Percentiles rank a stretch among this genome's conserved stretches.
These are phyloP conservation scores for Paramecium octaurelia DNA, from an alignment of 73 alveolate genomes.

Conservation along the genomic window DNA sequence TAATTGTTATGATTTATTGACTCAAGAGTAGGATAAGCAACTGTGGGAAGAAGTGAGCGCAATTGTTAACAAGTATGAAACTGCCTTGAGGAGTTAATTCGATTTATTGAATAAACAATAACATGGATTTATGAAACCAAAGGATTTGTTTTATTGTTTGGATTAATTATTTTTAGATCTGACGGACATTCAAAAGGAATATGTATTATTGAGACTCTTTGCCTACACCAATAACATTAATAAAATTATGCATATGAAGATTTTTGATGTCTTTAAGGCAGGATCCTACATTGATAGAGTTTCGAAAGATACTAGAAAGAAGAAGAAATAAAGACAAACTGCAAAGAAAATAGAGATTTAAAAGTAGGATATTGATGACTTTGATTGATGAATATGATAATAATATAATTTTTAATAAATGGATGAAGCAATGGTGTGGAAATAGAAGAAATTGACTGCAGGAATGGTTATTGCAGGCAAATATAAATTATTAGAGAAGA, in stretches of 20 bases:
- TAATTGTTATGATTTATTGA: background rate
- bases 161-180: conserved; percentile 35
- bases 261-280: conserved; percentile 43
- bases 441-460: background rate
- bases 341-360: background rate
- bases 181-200: conserved; percentile 11
- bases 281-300: conserved; percentile 39
- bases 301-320: conserved; percentile 18
- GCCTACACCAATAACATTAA: conserved; percentile 35
- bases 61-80: conserved; percentile 8
- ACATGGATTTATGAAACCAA: conserved; percentile 29
- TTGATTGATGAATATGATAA: background rate
- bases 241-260: conserved; percentile 15
- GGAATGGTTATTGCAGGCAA: conserved; percentile 37
- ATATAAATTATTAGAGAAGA: conserved; percentile 60
- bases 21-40: conserved; percentile 21
- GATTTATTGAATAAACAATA: background rate
- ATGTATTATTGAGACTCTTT: conserved; percentile 14
- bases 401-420: background rate
- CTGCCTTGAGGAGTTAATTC: background rate
- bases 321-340: background rate
- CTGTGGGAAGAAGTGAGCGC: conserved; percentile 3
- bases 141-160: conserved; percentile 37
- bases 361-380: background rate
- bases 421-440: background rate